Percentiles rank a stretch among this genome's conserved stretches.
phyloP scores from a whole-genome alignment of 371 early-diverging fungal genomes.

The Synchytrium microbalum region DNA sequence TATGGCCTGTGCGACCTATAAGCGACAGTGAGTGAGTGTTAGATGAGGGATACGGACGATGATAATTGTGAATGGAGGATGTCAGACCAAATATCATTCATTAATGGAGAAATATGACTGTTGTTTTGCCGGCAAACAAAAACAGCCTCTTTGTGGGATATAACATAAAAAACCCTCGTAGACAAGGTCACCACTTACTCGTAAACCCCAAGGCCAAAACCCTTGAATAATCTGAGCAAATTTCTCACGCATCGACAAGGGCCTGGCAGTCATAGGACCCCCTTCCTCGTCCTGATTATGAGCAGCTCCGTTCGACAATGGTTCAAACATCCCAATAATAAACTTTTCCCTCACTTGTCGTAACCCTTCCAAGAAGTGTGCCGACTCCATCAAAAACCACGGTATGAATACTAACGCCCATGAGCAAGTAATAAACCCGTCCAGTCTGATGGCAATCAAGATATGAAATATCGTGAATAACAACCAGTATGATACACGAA shows the following conservation, averaged over 20 bases:
- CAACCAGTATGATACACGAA: constrained; percentile 27
- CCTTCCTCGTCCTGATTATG: constrained; percentile 12
- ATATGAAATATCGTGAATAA: constrained; percentile 43
- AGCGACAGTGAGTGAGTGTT: neutral
- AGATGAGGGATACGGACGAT: too few relatives aligned
- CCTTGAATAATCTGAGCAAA: neutral
- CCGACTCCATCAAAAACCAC: constrained; percentile 56
- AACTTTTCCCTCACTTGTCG: constrained; percentile 17
- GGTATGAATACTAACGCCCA: constrained; percentile 64
- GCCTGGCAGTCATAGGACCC: constrained; percentile 6
- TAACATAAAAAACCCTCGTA: neutral
- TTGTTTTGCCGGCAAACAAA: too few relatives aligned
- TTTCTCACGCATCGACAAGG: constrained; percentile 12
- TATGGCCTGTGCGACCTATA: neutral
- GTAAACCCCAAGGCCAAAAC: constrained; percentile 8
- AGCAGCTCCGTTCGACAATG: constrained; percentile 6
- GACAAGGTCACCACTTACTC: neutral
- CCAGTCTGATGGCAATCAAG: constrained; percentile 41
- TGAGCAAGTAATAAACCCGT: constrained; percentile 26
- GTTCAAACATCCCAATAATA: constrained; percentile 12
- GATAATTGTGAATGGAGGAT: too few relatives aligned
- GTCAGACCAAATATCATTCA: too few relatives aligned
- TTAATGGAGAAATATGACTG: too few relatives aligned
- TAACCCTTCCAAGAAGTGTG: constrained; percentile 33
- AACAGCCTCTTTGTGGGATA: too few relatives aligned